These are phyloP conservation scores for Lactarius deliciosus DNA, from an alignment of 768 basidiomycete genomes.

Conservation along the genomic window DNA sequence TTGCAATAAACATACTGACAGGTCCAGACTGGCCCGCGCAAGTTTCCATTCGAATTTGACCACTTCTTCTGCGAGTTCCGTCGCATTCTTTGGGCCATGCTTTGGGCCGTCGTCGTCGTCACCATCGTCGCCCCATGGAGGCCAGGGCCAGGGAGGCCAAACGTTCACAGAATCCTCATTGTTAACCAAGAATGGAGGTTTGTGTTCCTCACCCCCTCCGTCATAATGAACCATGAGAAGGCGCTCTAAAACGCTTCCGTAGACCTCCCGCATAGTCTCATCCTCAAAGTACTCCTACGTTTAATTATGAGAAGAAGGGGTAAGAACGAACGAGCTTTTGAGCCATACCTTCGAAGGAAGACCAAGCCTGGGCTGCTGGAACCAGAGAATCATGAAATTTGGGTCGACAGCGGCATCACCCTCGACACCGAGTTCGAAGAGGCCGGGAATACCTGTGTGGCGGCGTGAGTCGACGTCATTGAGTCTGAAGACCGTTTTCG, in stretches of 20 bases:
- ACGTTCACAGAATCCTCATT: conserved; percentile 44
- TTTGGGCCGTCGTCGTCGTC: conserved; percentile 40
- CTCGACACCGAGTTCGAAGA: conserved; percentile 83
- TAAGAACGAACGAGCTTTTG: not conserved
- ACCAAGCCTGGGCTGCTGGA: conserved; percentile 76
- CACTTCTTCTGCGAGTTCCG: conserved; percentile 65
- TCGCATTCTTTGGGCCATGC: conserved; percentile 55
- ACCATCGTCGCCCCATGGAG: conserved; percentile 80
- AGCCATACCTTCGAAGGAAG: conserved; percentile 77
- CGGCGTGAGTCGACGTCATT: conserved; percentile 13
- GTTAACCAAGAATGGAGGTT: conserved; percentile 21
- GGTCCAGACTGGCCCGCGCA: conserved; percentile 76
- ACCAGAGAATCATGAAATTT: conserved; percentile 81
- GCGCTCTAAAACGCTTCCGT: conserved; percentile 64
- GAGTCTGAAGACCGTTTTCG: conserved; percentile 2
- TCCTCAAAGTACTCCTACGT: conserved; percentile 88
- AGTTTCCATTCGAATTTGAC: conserved; percentile 77
- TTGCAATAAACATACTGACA: conserved; percentile 45
- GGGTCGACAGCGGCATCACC: conserved; percentile 88
- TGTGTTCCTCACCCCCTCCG: conserved; percentile 42
- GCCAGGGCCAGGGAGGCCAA: conserved; percentile 86
- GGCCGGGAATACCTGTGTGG: conserved; percentile 62
- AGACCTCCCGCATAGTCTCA: conserved; percentile 61
- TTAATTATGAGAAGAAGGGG: conserved; percentile 13
- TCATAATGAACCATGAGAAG: conserved; percentile 61